Evolutionary conservation across 2,329 filamentous ascomycete species (phyloP).

Genomic region (Cercospora sp.): DNA sequence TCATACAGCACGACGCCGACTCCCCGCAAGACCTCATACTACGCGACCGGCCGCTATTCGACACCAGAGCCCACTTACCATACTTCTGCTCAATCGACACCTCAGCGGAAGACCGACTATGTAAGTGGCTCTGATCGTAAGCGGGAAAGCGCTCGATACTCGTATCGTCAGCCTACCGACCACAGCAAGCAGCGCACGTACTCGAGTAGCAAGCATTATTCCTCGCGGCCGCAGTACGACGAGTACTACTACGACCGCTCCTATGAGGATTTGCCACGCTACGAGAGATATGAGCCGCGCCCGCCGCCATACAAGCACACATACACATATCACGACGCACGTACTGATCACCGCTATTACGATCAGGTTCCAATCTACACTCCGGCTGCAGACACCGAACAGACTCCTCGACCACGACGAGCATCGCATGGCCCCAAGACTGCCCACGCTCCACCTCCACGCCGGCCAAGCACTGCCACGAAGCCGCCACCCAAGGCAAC

Average conservation of each 20-base stretch:
- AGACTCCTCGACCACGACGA: slow-evolving; percentile 37
- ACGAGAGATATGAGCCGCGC: slow-evolving; percentile 45
- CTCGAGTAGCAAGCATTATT: slow-evolving; percentile 50
- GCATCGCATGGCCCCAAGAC: slow-evolving; percentile 54
- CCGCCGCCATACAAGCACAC: slow-evolving; percentile 55
- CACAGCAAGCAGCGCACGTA: slow-evolving; percentile 33
- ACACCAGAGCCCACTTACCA: slow-evolving; percentile 39
- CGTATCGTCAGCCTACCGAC: slow-evolving; percentile 56
- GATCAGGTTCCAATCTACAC: slow-evolving; percentile 53
- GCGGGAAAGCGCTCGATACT: slow-evolving; percentile 48
- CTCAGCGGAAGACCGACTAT: slow-evolving; percentile 61
- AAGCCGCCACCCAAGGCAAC: slow-evolving; percentile 55
- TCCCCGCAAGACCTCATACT: slow-evolving; percentile 27
- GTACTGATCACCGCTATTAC: slow-evolving; percentile 55
- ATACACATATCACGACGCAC: slow-evolving; percentile 52
- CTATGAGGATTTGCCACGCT: slow-evolving; percentile 45
- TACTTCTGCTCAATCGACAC: slow-evolving; percentile 50
- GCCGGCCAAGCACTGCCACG: slow-evolving; percentile 42
- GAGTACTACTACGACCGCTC: slow-evolving; percentile 58
- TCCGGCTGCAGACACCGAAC: slow-evolving; percentile 41
- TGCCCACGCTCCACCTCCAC: slow-evolving; percentile 53
- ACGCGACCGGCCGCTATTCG: slow-evolving; percentile 22
- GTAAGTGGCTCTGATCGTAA: slow-evolving; percentile 62
- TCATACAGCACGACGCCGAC: slow-evolving; percentile 40
- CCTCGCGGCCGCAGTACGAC: slow-evolving; percentile 54